These are phyloP conservation scores for Sphaerulina musiva DNA, from an alignment of 2,329 filamentous ascomycete genomes.

Conservation along the genomic window DNA sequence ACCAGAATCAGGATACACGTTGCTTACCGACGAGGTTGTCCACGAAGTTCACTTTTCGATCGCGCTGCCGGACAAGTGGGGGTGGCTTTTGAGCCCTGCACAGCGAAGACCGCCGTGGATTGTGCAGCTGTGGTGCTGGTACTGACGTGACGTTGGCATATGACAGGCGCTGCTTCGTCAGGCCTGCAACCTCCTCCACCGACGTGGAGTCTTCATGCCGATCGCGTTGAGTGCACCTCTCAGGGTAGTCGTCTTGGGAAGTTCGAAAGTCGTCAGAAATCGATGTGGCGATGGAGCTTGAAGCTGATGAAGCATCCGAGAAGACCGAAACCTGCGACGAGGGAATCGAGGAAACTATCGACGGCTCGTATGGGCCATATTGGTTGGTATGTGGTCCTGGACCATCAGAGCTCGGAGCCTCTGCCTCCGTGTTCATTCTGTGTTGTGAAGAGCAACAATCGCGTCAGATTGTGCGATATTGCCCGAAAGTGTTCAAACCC, in stretches of 20 bases:
- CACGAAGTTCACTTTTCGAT: constrained; percentile 92
- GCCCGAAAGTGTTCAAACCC: constrained; percentile 20
- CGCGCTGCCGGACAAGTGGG: constrained; percentile 72
- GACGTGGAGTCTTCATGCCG: constrained; percentile 13
- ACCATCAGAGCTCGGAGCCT: constrained; percentile 21
- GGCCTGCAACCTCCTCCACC: constrained; percentile 3
- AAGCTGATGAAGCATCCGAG: constrained; percentile 52
- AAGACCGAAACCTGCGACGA: constrained; percentile 72
- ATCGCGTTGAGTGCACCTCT: constrained; percentile 22
- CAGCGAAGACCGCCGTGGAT: constrained; percentile 53
- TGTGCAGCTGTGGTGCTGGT: constrained; percentile 54
- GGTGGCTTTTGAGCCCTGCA: constrained; percentile 60
- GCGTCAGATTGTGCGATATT: constrained; percentile 25
- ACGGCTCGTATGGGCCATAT: constrained; percentile 56
- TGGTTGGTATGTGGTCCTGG: constrained; percentile 35
- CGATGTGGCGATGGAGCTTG: constrained; percentile 51
- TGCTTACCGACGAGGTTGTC: constrained; percentile 94
- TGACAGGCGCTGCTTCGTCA: constrained; percentile 21
- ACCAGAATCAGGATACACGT: constrained; percentile 9
- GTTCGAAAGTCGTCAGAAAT: constrained; percentile 55
- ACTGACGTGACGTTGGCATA: constrained; percentile 42
- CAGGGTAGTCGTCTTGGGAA: constrained; percentile 27
- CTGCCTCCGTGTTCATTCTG: constrained; percentile 27
- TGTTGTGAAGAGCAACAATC: constrained; percentile 17
- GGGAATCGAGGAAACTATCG: constrained; percentile 67